Conservation (phyloP, 176 grass and related monocot genomes). For the Microstegium vimineum region DNA sequence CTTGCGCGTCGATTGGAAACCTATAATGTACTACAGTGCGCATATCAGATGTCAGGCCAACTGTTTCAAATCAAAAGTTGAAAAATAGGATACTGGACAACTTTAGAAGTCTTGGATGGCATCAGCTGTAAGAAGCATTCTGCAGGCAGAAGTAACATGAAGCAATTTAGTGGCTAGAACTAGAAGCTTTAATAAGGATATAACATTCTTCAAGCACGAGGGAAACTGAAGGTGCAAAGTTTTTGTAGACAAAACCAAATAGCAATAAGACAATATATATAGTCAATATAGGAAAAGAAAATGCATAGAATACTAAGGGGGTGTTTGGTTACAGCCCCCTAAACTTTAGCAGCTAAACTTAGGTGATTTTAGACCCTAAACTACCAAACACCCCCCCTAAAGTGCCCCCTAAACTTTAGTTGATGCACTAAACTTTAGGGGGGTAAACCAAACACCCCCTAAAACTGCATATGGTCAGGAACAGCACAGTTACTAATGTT, state of each 20-base stretch:
- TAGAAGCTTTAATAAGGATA: not conserved
- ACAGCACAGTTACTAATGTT: not conserved
- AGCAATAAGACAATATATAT: not conserved
- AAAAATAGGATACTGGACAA: slow-evolving; percentile 67
- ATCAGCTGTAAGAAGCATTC: slow-evolving; percentile 94
- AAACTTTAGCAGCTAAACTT: too few relatives aligned
- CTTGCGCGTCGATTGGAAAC: not conserved
- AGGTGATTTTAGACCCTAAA: too few relatives aligned
- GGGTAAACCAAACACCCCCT: too few relatives aligned
- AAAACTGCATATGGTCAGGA: not conserved
- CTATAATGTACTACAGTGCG: not conserved
- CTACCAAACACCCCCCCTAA: too few relatives aligned
- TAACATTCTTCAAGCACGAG: not conserved
- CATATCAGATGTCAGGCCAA: not conserved
- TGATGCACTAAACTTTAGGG: too few relatives aligned
- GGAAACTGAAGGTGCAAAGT: not conserved
- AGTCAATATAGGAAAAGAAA: not conserved
- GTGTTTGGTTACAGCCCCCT: too few relatives aligned
- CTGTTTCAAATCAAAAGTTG: not conserved
- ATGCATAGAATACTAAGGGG: not conserved
- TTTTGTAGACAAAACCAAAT: not conserved
- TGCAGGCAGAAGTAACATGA: slow-evolving; percentile 16
- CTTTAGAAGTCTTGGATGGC: slow-evolving; percentile 44
- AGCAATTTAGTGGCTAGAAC: not conserved
- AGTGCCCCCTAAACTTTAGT: too few relatives aligned